A percentile compares a stretch with the other conserved stretches of the same genome.
phyloP scores from a whole-genome alignment of 352 stramenopile species.

The Globisporangium sylvaticum region DNA sequence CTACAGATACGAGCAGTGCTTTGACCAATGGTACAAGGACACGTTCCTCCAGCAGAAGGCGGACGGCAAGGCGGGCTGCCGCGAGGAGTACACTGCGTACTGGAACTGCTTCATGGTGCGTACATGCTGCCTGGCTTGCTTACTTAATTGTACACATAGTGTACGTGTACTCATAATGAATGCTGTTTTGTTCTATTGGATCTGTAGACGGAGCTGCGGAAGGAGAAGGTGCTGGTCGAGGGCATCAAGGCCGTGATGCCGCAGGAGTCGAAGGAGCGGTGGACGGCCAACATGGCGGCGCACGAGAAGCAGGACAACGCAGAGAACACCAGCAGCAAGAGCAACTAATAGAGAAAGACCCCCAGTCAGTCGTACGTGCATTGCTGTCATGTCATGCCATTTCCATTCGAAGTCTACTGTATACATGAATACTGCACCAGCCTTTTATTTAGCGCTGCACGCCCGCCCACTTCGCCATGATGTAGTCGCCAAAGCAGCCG shows the following conservation, averaged over 20 bases:
- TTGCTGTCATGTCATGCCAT: background rate
- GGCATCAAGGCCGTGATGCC: constrained; percentile 69
- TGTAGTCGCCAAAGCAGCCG: constrained; percentile 76
- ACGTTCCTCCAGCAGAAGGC: constrained; percentile 82
- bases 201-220: constrained; percentile 53
- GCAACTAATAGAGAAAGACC: constrained; percentile 10
- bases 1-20: constrained; percentile 77
- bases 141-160: background rate
- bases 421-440: background rate
- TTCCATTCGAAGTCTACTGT: background rate
- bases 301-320: constrained; percentile 4
- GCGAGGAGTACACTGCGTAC: constrained; percentile 81
- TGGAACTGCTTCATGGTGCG: constrained; percentile 64
- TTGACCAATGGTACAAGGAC: constrained; percentile 85
- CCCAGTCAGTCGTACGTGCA: background rate
- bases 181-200: background rate
- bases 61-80: constrained; percentile 62
- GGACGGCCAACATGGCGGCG: constrained; percentile 15
- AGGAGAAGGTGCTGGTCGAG: constrained; percentile 53
- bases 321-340: background rate
- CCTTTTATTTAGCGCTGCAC: constrained; percentile 45
- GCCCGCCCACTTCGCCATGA: constrained; percentile 76
- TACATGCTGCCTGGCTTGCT: background rate
- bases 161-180: background rate
- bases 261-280: constrained; percentile 49